Evolutionary conservation across 1,284 basidiomycete genomes (phyloP), one percentile per base, ranked within the genome.

Genomic region (Austroboletus olivaceoglutinosus): DNA sequence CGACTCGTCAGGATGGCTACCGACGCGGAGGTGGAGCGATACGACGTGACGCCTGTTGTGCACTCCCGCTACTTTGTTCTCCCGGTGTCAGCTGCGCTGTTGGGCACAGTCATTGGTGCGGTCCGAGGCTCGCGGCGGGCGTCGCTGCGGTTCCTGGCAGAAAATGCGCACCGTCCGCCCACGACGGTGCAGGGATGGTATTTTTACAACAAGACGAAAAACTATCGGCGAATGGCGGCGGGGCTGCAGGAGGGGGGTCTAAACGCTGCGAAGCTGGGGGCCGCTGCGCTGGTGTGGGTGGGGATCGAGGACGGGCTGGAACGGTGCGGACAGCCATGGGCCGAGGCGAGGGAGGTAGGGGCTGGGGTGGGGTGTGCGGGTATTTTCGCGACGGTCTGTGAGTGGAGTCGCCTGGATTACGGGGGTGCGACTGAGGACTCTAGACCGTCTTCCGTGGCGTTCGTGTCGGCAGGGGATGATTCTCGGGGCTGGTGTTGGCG

Each of bases 171-270:
- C 69, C 76, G 89, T 47, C 76, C 87, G 47, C 91, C 91, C 27
- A 85, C 72, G 61, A 93, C 91, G 27, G 77, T 91, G 50, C 80
- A 85, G 57, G 91, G 91, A 58, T 93, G 91, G 91, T 93, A 93
- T 67, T 86, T 91, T 61, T 93, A 93, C 80, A 88, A 91, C 68
- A 93, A 93, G 76, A 92, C 90, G 37, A 93, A 93, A 71, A 93
- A 93, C 73, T 93, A 93, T 74, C 76, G 80, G 60, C 82, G 91
- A 59, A 77, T 91, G 65, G 77, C 84, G 56, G 85, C 79, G 1
- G 90, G 80, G n/a, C 64, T 92, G 63, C 81, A 80, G 60, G 83
- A 80, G 22, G 91, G 81, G 2, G 82, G 80, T 1, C 54, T 59
- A 51, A 80, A 89, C 43, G 86, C 80, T 3, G 57, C 68, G 43